Evolutionary conservation across 208 protist species (phyloP).

Genomic region (Chromosphaera perkinsii): DNA sequence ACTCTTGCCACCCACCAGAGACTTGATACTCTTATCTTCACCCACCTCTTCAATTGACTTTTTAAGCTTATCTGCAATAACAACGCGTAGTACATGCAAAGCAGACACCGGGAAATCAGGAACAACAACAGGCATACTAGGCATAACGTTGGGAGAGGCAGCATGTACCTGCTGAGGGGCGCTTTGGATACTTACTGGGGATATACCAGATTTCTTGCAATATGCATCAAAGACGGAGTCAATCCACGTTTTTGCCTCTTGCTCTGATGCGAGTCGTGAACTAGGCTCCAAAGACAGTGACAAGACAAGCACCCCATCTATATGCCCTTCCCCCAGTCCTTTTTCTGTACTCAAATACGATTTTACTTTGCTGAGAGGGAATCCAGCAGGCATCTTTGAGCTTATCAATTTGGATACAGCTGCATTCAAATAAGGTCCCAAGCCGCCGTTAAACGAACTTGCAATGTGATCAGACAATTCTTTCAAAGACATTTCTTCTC

Average conservation of each 20-base stretch:
- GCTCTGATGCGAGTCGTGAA: slow-evolving; percentile 44
- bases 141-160: neutral
- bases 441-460: slow-evolving; percentile 19
- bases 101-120: slow-evolving; percentile 38
- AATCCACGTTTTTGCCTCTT: no score
- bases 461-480: slow-evolving; percentile 21
- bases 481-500: slow-evolving; percentile 38
- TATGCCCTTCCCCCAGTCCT: slow-evolving; percentile 33
- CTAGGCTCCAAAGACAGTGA: slow-evolving; percentile 48
- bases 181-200: no score
- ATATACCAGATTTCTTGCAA: no score
- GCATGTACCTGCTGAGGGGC: no score
- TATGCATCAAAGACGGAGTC: no score
- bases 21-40: slow-evolving; percentile 35
- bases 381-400: slow-evolving; percentile 47
- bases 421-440: slow-evolving; percentile 28
- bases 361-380: slow-evolving; percentile 13
- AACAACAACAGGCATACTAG: neutral
- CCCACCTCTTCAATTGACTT: slow-evolving; percentile 10
- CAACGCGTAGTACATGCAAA: slow-evolving; percentile 34
- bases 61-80: slow-evolving; percentile 52
- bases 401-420: slow-evolving; percentile 26
- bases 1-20: slow-evolving; percentile 49
- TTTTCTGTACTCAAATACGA: slow-evolving; percentile 28
- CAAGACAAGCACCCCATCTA: slow-evolving; percentile 53